Base-by-base conservation (phyloP, 2,329 filamentous ascomycete genomes). In the Achaetomium macrosporum region DNA sequence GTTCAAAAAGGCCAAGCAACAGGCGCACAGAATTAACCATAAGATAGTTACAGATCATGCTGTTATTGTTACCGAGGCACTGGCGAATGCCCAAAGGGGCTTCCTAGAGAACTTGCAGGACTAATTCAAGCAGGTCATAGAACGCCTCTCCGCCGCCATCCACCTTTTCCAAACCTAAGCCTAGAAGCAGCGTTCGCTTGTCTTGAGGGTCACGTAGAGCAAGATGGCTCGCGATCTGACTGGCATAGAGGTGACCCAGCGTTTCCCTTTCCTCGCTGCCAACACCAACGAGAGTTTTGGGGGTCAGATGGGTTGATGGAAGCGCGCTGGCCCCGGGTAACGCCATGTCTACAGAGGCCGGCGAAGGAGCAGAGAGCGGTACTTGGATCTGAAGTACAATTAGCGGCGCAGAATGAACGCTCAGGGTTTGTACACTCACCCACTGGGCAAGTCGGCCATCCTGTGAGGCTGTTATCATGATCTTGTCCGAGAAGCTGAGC, bases 381-480 rank as follows among this genome's bases (percentile, higher is more conserved):
- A 95, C 87, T 73, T 93, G 87, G 17, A 90, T 79, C 86, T 6
- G 16, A 2, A 6, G 3, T 13, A 8, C 13, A 2, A 10, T 56
- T 30, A 46, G 57, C n/a, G 62, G 20, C 64, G 66, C 3, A 16
- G 2, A 30, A 19, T 5, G 11, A 20, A 42, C 11, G 20, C 37
- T 16, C 11, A n/a, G 12, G 1, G 62, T 65, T 31, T 16, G 42
- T 15, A 59, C 33, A 19, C 73, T 50, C 75, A 96, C 90, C 93
- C 93, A 99, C 76, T 97, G 93, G 17, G 88, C 87, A 43, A 97
- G 73, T 54, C 85, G 81, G 7, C 91, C 92, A 56, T 85, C 81
- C 71, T 97, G 93, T 0, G 88, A 88, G 55, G 97, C 79, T 1
- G 90, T 96, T 57, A 99, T 75, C 62, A 99, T 73, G 63, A 99